phyloP scores from a whole-genome alignment of 2,329 filamentous ascomycete species.

The Epicoccum sorghinum region DNA sequence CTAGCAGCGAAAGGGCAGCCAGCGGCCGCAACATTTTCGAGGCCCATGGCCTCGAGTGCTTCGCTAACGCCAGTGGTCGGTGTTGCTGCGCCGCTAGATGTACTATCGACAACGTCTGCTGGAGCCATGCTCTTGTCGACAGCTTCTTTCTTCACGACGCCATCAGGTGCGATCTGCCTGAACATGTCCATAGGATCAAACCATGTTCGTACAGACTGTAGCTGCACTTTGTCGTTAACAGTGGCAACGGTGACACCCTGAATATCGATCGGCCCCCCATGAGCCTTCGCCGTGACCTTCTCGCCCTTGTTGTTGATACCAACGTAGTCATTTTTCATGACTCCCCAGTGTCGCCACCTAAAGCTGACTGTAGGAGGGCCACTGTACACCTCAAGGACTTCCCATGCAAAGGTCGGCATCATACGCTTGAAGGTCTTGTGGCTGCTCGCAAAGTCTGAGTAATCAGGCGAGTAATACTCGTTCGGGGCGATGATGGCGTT shows the following conservation, averaged over 20 bases:
- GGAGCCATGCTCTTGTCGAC: constrained; percentile 45
- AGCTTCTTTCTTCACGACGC: constrained; percentile 54
- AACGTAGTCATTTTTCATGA: constrained; percentile 70
- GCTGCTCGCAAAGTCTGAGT: constrained; percentile 66
- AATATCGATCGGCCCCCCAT: constrained; percentile 67
- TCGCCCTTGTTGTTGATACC: constrained; percentile 68
- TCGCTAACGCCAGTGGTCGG: constrained; percentile 23
- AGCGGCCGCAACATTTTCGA: neutral
- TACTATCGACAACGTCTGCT: constrained; percentile 34
- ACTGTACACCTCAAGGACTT: constrained; percentile 71
- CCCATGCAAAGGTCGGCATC: constrained; percentile 76
- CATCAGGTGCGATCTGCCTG: constrained; percentile 63
- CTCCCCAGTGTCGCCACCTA: constrained; percentile 72
- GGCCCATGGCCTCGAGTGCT: constrained; percentile 4
- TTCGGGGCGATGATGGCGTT: constrained; percentile 70
- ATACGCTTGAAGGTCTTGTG: constrained; percentile 76
- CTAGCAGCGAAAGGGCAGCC: constrained; percentile 14
- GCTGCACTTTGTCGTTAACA: constrained; percentile 65
- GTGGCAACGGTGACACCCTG: constrained; percentile 67
- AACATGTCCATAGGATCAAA: constrained; percentile 73
- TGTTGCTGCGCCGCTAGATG: constrained; percentile 14
- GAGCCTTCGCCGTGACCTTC: constrained; percentile 66
- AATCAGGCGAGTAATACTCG: constrained; percentile 67
- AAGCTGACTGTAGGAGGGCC: constrained; percentile 67
- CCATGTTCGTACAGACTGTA: constrained; percentile 67